These are phyloP conservation scores for Yamadazyma songkhlaensis DNA, from an alignment of 1,139 yeast species.

Conservation along the genomic window DNA sequence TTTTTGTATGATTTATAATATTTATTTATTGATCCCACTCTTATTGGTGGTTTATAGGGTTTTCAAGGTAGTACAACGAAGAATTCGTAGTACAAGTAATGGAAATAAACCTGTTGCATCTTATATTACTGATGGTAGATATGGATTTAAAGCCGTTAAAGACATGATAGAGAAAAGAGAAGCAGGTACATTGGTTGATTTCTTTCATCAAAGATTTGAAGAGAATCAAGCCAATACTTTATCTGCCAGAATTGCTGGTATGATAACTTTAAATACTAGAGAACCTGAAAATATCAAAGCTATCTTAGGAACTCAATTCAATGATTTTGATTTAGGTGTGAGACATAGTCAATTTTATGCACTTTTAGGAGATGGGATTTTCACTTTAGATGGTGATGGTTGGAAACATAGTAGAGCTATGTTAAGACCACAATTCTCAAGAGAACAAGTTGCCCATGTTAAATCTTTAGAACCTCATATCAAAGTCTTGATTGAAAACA, in stretches of 20 bases:
- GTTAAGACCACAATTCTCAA: conserved; percentile 55
- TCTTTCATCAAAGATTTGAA: conserved; percentile 15
- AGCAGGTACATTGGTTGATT: conserved; percentile 24
- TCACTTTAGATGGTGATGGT: conserved; percentile 50
- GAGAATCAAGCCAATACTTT: conserved; percentile 8
- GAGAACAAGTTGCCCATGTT: conserved; percentile 52
- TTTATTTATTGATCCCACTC: not conserved
- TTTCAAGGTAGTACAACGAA: not conserved
- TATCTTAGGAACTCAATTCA: conserved; percentile 38
- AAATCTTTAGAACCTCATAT: conserved; percentile 45
- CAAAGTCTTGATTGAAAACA: conserved; percentile 29
- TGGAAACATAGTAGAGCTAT: conserved; percentile 57
- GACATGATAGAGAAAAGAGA: conserved; percentile 15
- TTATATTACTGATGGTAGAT: conserved; percentile 15
- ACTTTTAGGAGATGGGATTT: conserved; percentile 54
- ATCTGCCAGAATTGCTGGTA: conserved; percentile 8
- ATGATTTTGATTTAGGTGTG: conserved; percentile 48
- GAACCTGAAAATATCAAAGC: conserved; percentile 40
- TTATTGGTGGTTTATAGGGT: not conserved
- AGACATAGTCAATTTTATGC: conserved; percentile 40
- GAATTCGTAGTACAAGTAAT: conserved; percentile 10
- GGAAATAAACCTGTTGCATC: conserved; percentile 19
- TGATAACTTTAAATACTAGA: conserved; percentile 17
- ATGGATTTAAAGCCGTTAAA: conserved; percentile 22
- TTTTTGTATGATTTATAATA: not conserved